Conservation (phyloP, 495 filamentous ascomycete genomes). For the Clavariopsis aquatica region DNA sequence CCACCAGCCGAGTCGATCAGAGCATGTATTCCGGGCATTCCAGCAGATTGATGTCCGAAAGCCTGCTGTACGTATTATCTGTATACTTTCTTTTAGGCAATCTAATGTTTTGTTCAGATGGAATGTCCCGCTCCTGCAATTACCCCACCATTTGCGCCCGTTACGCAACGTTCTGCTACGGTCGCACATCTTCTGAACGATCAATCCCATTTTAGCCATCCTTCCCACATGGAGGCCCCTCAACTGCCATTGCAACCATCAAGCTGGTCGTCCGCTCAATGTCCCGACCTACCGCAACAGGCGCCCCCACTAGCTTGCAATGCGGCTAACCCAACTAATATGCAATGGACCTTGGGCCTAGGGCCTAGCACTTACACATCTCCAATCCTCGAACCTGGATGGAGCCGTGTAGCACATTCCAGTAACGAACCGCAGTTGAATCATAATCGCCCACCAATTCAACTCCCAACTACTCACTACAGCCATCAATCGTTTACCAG, state of each 20-base stretch:
- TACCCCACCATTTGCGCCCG: slow-evolving; percentile 7
- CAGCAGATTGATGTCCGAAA: not conserved
- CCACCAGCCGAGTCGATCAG: not conserved
- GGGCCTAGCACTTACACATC: not conserved
- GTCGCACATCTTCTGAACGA: slow-evolving; percentile 12
- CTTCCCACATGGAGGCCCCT: not conserved
- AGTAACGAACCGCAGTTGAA: not conserved
- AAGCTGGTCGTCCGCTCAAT: not conserved
- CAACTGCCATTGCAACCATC: not conserved
- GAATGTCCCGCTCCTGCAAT: not conserved
- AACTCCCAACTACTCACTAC: not conserved
- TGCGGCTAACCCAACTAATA: not conserved
- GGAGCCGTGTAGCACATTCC: not conserved
- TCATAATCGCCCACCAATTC: not conserved
- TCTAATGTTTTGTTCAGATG: slow-evolving; percentile 6
- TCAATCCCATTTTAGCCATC: not conserved
- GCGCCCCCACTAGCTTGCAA: not conserved
- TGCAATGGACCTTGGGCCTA: slow-evolving; percentile 6
- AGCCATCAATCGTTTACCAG: not conserved
- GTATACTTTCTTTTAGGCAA: not conserved
- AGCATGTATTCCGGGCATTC: not conserved
- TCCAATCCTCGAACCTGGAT: not conserved
- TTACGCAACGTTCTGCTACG: not conserved
- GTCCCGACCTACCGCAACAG: not conserved
- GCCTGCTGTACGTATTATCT: not conserved